A percentile compares a stretch with the other conserved stretches of the same genome.
Conservation (phyloP, 192 early-diverging fungal species). For the Coemansia sp. region DNA sequence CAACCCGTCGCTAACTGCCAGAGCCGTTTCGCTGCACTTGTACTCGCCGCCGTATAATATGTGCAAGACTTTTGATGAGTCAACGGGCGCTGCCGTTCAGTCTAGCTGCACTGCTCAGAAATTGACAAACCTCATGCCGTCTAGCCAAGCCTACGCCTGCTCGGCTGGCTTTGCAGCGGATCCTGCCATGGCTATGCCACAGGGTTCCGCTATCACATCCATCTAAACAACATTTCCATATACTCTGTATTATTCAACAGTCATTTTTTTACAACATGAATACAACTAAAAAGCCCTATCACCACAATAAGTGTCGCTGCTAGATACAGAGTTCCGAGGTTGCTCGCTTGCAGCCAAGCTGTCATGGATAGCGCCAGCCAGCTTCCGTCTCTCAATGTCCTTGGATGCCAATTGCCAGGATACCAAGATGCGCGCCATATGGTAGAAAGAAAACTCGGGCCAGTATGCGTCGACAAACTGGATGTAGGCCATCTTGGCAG, state of each 20-base stretch:
- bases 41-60: slow-evolving; percentile 84
- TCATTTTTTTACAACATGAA: not conserved
- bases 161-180: not conserved
- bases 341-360: not conserved
- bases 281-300: not conserved
- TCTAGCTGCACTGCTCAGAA: slow-evolving; percentile 32
- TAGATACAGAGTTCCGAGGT: not conserved
- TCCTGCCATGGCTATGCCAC: not conserved
- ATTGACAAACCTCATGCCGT: not conserved
- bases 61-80: slow-evolving; percentile 82
- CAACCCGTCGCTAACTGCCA: slow-evolving; percentile 57
- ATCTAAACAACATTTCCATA: not conserved
- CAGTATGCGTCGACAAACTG: slow-evolving; percentile 89
- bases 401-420: slow-evolving; percentile 67
- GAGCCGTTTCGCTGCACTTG: slow-evolving; percentile 84
- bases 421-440: slow-evolving; percentile 77
- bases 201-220: slow-evolving; percentile 15
- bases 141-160: slow-evolving; percentile 1
- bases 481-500: slow-evolving; percentile 66
- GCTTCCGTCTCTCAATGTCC: slow-evolving; percentile 21
- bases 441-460: slow-evolving; percentile 93
- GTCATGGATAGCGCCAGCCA: not conserved
- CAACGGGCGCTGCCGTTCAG: slow-evolving; percentile 54
- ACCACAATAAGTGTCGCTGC: slow-evolving; percentile 13
- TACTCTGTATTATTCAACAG: slow-evolving; percentile 1